Conservation (phyloP, 2,329 filamentous ascomycete genomes). For the Westerdykella sp. region DNA sequence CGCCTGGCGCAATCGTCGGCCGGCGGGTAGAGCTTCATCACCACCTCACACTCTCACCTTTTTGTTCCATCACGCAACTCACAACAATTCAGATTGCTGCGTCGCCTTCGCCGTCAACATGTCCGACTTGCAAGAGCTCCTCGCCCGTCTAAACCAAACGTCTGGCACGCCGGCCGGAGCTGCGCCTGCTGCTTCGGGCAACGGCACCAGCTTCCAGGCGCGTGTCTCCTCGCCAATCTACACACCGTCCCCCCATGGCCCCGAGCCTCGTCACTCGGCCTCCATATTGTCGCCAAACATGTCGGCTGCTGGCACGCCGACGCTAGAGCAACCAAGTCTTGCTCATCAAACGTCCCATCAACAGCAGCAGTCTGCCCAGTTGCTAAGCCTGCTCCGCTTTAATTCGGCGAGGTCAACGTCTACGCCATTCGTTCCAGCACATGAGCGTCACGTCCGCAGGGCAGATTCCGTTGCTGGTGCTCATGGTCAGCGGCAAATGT, state of each 20-base stretch:
- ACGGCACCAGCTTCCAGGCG: constrained; percentile 45
- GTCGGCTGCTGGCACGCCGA: constrained; percentile 41
- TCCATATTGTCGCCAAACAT: constrained; percentile 54
- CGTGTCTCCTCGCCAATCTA: constrained; percentile 54
- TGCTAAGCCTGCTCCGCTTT: constrained; percentile 62
- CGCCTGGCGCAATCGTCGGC: too few species aligned
- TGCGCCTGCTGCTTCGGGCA: constrained; percentile 2
- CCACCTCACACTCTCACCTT: too few species aligned
- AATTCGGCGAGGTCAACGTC: constrained; percentile 43
- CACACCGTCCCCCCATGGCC: constrained; percentile 49
- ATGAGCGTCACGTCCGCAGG: constrained; percentile 26
- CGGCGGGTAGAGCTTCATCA: too few species aligned
- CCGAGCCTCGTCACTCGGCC: constrained; percentile 52
- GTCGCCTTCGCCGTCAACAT: constrained; percentile 19
- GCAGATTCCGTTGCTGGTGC: constrained; percentile 13
- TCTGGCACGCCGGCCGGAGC: constrained; percentile 14
- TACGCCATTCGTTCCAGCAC: constrained; percentile 27
- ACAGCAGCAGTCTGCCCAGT: constrained; percentile 41
- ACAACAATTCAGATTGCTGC: background rate
- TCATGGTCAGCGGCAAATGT: constrained; percentile 38
- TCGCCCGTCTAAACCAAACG: constrained; percentile 38
- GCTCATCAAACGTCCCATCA: constrained; percentile 35
- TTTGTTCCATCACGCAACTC: too few species aligned
- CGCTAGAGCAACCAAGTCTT: constrained; percentile 37
- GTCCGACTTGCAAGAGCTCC: constrained; percentile 42